Evolutionary conservation across 2,329 filamentous ascomycete species (phyloP), one percentile per base, ranked within the genome.

Genomic region (Diaporthe velutina): DNA sequence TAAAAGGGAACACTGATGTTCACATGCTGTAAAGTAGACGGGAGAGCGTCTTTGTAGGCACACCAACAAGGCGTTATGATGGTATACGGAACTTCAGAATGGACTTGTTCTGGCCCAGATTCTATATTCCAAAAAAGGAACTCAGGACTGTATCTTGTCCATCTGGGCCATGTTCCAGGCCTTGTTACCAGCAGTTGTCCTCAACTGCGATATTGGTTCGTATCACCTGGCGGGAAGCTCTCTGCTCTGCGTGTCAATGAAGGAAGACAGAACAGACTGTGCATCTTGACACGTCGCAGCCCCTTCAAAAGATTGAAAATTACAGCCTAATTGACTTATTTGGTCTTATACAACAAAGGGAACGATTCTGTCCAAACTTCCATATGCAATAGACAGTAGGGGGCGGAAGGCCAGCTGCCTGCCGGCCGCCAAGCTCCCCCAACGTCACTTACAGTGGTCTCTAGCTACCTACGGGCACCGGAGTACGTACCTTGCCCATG

Each of bases 41-140:
- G 35, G 55, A 50, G 48, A 79, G 76, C 77, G 78, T 76, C 76
- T 77, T 67, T 76, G 77, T 71, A 75, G 77, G 77, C 76, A 78
- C 78, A 79, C 76, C 77, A 78, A 74, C 75, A 76, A 73, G 79
- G 80, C 80, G 79, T 80, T 80, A 71, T 76, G 73, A 73, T 76
- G 73, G 76, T 76, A 68, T 74, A 58, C 76, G 68, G 78, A 73
- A 76, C 75, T 76, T 78, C 75, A 79, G 75, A 78, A 78, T 78
- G 77, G 79, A 25, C 28, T 55, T 50, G 28, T 58, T 35, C 48
- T 74, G 48, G 38, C n/a, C n/a, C 25, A 40, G 33, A 48, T 22
- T 35, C 40, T 68, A 28, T 12, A 28, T 40, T 28, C n/a, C 48
- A 7, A 52, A 19, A 19, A 40, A 52, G 45, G 33, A 54, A 54